A percentile compares a stretch with the other conserved stretches of the same genome.
Evolutionary conservation across 805 yeast genomes (phyloP).

Genomic region (Candida arabinofermentans): DNA sequence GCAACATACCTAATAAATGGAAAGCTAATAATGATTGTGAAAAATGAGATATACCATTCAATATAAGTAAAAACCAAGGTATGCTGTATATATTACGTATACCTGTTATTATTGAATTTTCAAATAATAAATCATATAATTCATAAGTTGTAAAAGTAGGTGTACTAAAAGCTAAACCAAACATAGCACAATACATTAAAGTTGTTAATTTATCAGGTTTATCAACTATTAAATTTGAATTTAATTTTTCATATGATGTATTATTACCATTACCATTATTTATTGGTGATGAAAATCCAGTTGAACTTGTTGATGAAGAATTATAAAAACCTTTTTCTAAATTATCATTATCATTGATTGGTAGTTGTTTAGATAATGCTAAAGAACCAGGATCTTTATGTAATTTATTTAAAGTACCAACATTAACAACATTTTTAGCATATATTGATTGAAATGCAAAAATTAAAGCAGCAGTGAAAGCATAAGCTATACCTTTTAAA

Average conservation of each 20-base stretch:
- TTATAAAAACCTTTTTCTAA: neutral
- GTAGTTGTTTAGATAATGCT: constrained; percentile 7
- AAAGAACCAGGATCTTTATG: constrained; percentile 14
- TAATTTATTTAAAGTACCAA: constrained; percentile 17
- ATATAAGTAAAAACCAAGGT: constrained; percentile 45
- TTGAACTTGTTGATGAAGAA: neutral
- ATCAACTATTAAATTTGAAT: constrained; percentile 14
- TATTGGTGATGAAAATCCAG: neutral
- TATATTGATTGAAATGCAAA: constrained; percentile 86
- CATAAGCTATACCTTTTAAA: constrained; percentile 62
- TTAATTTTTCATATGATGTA: too few relatives aligned
- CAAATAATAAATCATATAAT: constrained; percentile 31
- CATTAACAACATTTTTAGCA: constrained; percentile 75
- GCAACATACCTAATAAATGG: constrained; percentile 72
- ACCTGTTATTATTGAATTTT: too few relatives aligned
- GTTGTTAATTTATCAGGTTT: constrained; percentile 79
- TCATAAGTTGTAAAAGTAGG: constrained; percentile 71
- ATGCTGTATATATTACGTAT: constrained; percentile 28
- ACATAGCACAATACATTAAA: constrained; percentile 71
- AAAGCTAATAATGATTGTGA: constrained; percentile 77
- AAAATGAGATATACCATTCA: constrained; percentile 76
- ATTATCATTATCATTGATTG: neutral
- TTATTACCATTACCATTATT: constrained; percentile 1
- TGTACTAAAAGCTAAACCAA: constrained; percentile 69
- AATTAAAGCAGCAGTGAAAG: constrained; percentile 62